Evolutionary conservation across 1,284 basidiomycete genomes (phyloP).

Genomic region (Apiotrichum laibachii): DNA sequence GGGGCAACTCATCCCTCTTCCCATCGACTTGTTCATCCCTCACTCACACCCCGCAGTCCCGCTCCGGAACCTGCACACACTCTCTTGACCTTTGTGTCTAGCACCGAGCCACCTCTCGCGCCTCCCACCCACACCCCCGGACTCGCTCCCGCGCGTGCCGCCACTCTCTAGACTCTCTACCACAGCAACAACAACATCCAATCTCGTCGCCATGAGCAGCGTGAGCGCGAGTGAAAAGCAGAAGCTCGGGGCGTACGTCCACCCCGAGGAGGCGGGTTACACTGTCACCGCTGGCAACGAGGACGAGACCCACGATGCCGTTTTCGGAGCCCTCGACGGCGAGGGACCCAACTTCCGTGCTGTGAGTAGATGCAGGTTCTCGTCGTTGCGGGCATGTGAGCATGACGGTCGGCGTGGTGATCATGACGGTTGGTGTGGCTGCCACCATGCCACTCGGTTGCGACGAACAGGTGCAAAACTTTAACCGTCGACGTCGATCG

Average conservation of each 20-base stretch:
- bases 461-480: too few species aligned
- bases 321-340: slow-evolving; percentile 27
- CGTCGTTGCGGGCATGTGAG: background rate
- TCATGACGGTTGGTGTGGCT: too few species aligned
- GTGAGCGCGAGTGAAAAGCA: background rate
- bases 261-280: slow-evolving; percentile 1
- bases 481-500: too few species aligned
- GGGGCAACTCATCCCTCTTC: background rate
- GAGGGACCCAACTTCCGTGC: slow-evolving; percentile 29
- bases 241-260: background rate
- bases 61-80: background rate
- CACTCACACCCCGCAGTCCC: background rate
- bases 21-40: background rate
- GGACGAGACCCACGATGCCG: slow-evolving; percentile 19
- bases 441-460: too few species aligned
- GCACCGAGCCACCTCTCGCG: background rate
- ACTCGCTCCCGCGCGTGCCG: background rate
- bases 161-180: background rate
- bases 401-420: too few species aligned
- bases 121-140: background rate
- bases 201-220: background rate
- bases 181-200: too few species aligned
- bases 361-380: slow-evolving; percentile 17
- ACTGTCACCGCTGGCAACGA: background rate
- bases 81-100: background rate